These are phyloP conservation scores for Actinidia arguta DNA, from an alignment of 179 eudicot genomes.

Conservation along the genomic window DNA sequence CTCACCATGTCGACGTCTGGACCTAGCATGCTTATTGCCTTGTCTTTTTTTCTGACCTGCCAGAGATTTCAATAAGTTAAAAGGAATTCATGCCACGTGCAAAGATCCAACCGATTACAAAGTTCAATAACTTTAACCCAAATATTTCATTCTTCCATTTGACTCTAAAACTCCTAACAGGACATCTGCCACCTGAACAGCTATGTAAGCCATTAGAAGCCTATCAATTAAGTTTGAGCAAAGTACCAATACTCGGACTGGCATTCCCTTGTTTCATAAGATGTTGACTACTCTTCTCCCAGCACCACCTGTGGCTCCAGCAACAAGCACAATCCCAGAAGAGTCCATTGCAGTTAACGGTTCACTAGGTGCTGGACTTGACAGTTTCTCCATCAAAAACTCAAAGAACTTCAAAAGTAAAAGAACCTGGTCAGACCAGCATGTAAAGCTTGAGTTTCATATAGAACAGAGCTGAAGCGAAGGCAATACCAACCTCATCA, in stretches of 20 bases:
- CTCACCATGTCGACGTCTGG: conserved; percentile 89
- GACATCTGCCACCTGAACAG: not conserved
- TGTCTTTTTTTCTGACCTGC: conserved; percentile 95
- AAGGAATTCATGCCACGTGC: not conserved
- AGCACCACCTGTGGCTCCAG: conserved; percentile 98
- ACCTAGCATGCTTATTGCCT: conserved; percentile 88
- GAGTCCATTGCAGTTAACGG: conserved; percentile 71
- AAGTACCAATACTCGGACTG: conserved; percentile 81
- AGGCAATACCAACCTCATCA: conserved; percentile 55
- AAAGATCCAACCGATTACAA: conserved; percentile 7
- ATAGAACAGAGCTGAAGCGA: not conserved
- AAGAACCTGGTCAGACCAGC: conserved; percentile 26
- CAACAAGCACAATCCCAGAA: conserved; percentile 80
- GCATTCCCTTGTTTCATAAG: conserved; percentile 71
- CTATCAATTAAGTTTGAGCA: too few species aligned
- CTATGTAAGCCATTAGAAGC: not conserved
- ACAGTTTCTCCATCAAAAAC: conserved; percentile 67
- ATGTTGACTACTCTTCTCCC: conserved; percentile 96
- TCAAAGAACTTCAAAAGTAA: conserved; percentile 63
- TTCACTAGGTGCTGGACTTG: conserved; percentile 66
- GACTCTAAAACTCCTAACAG: not conserved
- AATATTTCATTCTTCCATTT: not conserved
- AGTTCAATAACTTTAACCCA: not conserved
- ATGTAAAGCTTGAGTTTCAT: not conserved
- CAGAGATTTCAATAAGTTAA: conserved; percentile 17